Conservation (phyloP, 805 yeast species). For the Hanseniaspora hatyaiensis region DNA sequence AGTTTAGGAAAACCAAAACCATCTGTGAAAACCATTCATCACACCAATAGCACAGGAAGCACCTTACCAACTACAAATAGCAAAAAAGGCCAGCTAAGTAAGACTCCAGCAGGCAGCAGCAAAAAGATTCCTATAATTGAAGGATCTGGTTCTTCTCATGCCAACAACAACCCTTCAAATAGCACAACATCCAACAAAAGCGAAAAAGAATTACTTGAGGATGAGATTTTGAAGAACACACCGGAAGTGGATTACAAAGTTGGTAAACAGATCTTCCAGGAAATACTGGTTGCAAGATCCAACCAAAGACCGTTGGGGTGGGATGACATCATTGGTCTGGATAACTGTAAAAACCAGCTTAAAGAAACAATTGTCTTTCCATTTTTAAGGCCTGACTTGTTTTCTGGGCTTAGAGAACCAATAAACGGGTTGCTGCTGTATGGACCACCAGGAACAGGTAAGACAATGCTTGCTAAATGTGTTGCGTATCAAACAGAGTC, state of each 20-base stretch:
- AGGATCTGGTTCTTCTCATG: background rate
- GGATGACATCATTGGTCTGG: conserved; percentile 92
- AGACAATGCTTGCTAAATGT: conserved; percentile 92
- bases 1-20: background rate
- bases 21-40: background rate
- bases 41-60: background rate
- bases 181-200: background rate
- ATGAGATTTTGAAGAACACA: conserved; percentile 28
- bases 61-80: background rate
- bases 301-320: conserved; percentile 53
- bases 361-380: conserved; percentile 96
- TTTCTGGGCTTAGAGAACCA: conserved; percentile 83
- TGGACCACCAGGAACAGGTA: conserved; percentile 99
- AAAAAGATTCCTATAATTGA: conserved; percentile 11
- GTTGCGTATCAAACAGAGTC: conserved; percentile 92
- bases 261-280: conserved; percentile 75
- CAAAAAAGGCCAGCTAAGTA: background rate
- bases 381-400: conserved; percentile 82
- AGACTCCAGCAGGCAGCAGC: conserved; percentile 3
- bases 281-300: conserved; percentile 80
- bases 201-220: conserved; percentile 20
- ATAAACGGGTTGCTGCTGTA: conserved; percentile 90
- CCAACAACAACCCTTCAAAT: background rate
- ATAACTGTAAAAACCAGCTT: conserved; percentile 72
- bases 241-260: conserved; percentile 68